Evolutionary conservation across 2,329 filamentous ascomycete species (phyloP).

Genomic region (Apiospora pterosperma): DNA sequence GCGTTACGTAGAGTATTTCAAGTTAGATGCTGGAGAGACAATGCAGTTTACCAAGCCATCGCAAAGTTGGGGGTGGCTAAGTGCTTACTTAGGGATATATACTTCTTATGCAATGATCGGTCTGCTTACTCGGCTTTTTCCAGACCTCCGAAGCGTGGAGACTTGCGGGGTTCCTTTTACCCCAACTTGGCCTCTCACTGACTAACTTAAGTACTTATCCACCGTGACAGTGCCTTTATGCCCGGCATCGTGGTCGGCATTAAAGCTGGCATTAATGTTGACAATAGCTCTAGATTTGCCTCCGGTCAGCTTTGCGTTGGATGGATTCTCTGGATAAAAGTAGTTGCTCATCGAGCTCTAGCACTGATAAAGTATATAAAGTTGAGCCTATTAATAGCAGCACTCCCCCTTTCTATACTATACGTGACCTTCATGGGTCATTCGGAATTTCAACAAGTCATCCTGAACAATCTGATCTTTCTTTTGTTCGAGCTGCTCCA

Average conservation of each 20-base stretch:
- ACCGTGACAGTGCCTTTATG: background rate
- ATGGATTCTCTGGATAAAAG: background rate
- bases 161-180: background rate
- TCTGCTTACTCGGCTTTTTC: background rate
- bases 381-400: too few species aligned
- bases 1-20: background rate
- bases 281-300: background rate
- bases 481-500: conserved; percentile 29
- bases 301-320: background rate
- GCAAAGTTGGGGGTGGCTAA: background rate
- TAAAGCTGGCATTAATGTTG: background rate
- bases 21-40: background rate
- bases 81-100: conserved; percentile 2
- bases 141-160: background rate
- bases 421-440: background rate
- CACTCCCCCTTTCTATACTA: background rate
- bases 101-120: background rate
- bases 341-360: background rate
- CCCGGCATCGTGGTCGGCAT: background rate
- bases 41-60: background rate
- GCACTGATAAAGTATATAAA: background rate
- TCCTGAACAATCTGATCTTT: conserved; percentile 24
- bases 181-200: background rate
- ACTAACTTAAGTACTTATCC: too few species aligned
- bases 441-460: conserved; percentile 22